phyloP scores from a whole-genome alignment of 2,329 filamentous ascomycete species.

The Aspergillus quadrilineatus region DNA sequence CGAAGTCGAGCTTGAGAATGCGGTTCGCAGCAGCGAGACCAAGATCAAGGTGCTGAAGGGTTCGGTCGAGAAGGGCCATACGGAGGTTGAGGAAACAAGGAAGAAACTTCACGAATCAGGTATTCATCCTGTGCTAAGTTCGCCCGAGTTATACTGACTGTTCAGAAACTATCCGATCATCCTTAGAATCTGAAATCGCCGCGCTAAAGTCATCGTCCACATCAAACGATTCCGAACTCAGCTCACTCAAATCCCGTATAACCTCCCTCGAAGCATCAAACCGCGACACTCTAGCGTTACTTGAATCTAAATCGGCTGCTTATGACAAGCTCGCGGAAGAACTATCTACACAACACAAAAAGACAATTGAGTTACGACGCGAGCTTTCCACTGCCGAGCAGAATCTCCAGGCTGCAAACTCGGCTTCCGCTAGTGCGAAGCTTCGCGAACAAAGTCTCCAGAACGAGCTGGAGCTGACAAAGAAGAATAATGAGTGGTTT shows the following conservation, averaged over 20 bases:
- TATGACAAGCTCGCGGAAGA: constrained; percentile 85
- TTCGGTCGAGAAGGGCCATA: constrained; percentile 77
- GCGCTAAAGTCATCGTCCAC: constrained; percentile 71
- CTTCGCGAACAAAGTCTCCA: constrained; percentile 88
- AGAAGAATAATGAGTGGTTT: constrained; percentile 90
- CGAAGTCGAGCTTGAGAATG: constrained; percentile 91
- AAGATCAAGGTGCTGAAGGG: constrained; percentile 79
- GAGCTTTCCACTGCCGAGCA: constrained; percentile 82
- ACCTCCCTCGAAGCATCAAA: constrained; percentile 86
- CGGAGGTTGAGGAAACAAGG: constrained; percentile 77
- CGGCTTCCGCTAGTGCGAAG: constrained; percentile 74
- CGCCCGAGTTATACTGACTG: constrained; percentile 18
- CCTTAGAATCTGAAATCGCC: constrained; percentile 79
- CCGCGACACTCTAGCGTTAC: constrained; percentile 80
- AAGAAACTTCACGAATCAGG: constrained; percentile 81
- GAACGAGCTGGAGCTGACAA: constrained; percentile 85
- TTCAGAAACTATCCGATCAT: constrained; percentile 71
- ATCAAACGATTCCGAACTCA: constrained; percentile 64
- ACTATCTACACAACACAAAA: constrained; percentile 82
- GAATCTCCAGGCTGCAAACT: constrained; percentile 76
- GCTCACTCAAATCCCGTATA: constrained; percentile 77
- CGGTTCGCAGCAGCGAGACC: constrained; percentile 77
- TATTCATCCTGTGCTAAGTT: constrained; percentile 39
- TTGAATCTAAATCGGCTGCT: constrained; percentile 84
- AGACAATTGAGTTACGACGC: constrained; percentile 77